Base-by-base conservation (phyloP, 345 rosid species). In the Conringia planisiliqua region DNA sequence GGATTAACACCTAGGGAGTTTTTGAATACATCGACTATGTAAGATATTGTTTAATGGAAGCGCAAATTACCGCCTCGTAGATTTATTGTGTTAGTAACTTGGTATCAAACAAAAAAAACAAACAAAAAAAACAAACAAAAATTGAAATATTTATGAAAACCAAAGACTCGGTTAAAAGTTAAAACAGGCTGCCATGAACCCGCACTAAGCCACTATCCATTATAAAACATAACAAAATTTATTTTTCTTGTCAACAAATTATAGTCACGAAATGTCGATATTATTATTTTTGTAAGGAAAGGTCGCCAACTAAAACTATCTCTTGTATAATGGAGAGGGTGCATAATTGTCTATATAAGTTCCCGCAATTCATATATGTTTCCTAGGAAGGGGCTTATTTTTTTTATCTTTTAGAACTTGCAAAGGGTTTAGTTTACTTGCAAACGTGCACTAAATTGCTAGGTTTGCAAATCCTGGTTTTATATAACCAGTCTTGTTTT, bases 371-470 rank as follows among this genome's bases (percentile, higher is more conserved):
- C 3, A 47, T 12, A 18, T 66, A n/a, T 48, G 71, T 51, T 66
- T 66, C 71, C 71, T 66, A 51, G 60, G 60, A 51, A 6, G 66
- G n/a, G 20, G 51, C 29, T 67, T 50, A 26, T 52, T 33, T 10
- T 66, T n/a, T n/a, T n/a, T n/a, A n/a, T 29, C 39, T 16, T 46
- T 16, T 46, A 8, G 14, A 14, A 46, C 26, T 63, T 44, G 16
- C 48, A 10, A 26, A 46, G 55, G 55, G 24, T 43, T 43, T 44
- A 26, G 36, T 3, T 62, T 40, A 3, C 66, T 39, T 22, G 18
- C 33, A 40, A 64, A 64, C 69, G 40, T 64, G 56, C 69, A 64
- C 69, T 46, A 29, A 24, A 16, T 51, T 51, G 24, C 57, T 51
- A 51, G 32, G 56, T 48, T 50, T 50, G 56, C 56, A 22, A 50